Percentiles rank a stretch among this genome's conserved stretches.
These are phyloP conservation scores for Ceratocystis ficicola DNA, from an alignment of 2,329 filamentous ascomycete species.

Conservation along the genomic window DNA sequence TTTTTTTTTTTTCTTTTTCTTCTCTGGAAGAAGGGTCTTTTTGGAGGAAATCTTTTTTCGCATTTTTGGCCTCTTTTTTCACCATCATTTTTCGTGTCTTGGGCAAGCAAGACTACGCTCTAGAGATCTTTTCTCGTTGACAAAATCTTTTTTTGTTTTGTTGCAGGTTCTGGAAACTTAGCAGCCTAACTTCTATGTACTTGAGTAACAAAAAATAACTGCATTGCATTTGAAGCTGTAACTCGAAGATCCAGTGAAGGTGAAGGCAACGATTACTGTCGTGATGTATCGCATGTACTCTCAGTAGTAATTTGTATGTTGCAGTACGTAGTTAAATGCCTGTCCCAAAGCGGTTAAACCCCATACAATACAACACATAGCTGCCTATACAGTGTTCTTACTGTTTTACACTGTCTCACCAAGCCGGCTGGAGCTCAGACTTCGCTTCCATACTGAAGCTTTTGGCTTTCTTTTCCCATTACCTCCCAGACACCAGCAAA, in stretches of 20 bases:
- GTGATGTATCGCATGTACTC: neutral
- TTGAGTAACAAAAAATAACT: neutral
- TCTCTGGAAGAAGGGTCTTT: conserved; percentile 13
- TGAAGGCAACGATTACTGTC: neutral
- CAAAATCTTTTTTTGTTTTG: neutral
- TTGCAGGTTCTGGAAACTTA: conserved; percentile 15
- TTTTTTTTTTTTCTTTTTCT: conserved; percentile 13
- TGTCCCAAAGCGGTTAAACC: neutral
- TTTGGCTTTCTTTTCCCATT: no score
- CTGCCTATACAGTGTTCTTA: neutral
- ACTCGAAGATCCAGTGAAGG: neutral
- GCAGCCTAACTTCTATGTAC: neutral
- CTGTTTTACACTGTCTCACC: neutral
- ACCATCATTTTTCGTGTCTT: neutral
- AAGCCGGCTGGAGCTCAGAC: neutral
- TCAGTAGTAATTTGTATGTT: neutral
- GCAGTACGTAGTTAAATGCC: neutral
- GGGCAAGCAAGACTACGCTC: neutral
- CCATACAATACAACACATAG: neutral
- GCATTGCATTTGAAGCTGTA: neutral
- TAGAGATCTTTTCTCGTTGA: neutral
- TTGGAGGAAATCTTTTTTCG: neutral
- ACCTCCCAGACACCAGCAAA: no score
- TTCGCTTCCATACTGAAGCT: neutral
- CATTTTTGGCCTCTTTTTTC: neutral